Base-by-base conservation (phyloP, 1,284 basidiomycete genomes). In the Leccinum cinnamomeum region DNA sequence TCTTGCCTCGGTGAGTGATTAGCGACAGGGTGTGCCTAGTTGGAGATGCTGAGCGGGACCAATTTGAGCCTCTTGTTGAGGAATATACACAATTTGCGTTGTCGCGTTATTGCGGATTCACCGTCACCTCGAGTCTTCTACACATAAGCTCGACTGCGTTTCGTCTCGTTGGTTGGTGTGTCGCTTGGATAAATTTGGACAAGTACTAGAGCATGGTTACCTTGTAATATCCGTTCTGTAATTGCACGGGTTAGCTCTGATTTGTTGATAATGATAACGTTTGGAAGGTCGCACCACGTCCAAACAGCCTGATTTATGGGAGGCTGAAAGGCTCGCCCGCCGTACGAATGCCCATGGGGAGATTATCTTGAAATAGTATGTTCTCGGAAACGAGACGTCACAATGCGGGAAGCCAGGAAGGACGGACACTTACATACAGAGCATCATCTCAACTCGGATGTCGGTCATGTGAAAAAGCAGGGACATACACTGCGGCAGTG, bases 11-110 rank as follows among this genome's bases (percentile, higher is more conserved):
- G 20, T 50, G 48, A 5, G 41, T 30, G 16, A 25, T 7, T 2
- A 62, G 62, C 2, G 7, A 16, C 3, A 14, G 11, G 2, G 0
- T 60, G 41, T 4, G 50, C 58, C 28, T 65, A 65, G 50, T 30
- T 18, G 3, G 7, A 14, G 39, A 16, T 41, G n/a, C 39, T 41
- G 39, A 41, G 39, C n/a, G 39, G n/a, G 14, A n/a, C 16, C 16
- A 41, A 41, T 41, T n/a, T n/a, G 39, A n/a, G n/a, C 39, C 16
- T 41, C 39, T 41, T n/a, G 39, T 41, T 41, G 7, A 41, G 39
- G 39, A 41, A n/a, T 41, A n/a, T 41, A 41, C n/a, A n/a, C 16
- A 41, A 41, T n/a, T 41, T 41, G 16, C n/a, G 16, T 41, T 41
- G n/a, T 41, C 39, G 14, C n/a, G 3, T n/a, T n/a, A n/a, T 41